Evolutionary conservation across 2,329 filamentous ascomycete genomes (phyloP), one percentile per base, ranked within the genome.

Genomic region (Xylaria sp.): DNA sequence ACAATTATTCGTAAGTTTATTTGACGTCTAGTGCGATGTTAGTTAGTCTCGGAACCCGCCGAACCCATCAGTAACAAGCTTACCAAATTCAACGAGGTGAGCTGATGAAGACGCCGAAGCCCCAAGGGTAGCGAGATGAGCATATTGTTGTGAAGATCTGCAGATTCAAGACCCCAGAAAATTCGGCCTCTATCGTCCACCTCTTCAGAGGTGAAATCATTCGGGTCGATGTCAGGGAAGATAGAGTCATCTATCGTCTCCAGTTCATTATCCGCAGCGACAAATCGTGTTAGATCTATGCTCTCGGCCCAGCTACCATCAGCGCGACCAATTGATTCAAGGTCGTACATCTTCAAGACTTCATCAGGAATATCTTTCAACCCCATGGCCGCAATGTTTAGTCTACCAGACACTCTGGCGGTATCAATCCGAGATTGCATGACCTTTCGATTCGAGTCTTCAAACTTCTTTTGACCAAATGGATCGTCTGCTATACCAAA

Each of bases 201-300:
- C 35, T 90, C 86, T 8, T 88, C 85, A 2, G 58, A 21, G 21
- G 37, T 40, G 47, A 89, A 79, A 21, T 87, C 83, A 10, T 85
- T 82, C 0, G 87, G 84, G 42, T 85, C 83, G 23, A 85, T 80
- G 74, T 98, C 94, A 0, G 95, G 94, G 74, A 98, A 98, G 21
- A 94, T 84, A 1, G 84, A 82, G 21, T 96, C 92, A 2, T 89
- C 87, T 40, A 98, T 84, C 37, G 84, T 84, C 75, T 93, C 89
- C 57, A 99, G 80, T 75, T 97, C 93, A 76, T 99, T 98, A 76
- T 97, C 94, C 9, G 95, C 94, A 5, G 92, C 94, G 71, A 96
- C 88, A 59, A 98, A 90, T 69, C 92, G 90, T 0, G 91, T 92
- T 54, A 98, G 82, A 77, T 98, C 95, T 12, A 98, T 93, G 68